Evolutionary conservation across 2,329 filamentous ascomycete genomes (phyloP), one percentile per base, ranked within the genome.

Genomic region (Colletotrichum sp.): DNA sequence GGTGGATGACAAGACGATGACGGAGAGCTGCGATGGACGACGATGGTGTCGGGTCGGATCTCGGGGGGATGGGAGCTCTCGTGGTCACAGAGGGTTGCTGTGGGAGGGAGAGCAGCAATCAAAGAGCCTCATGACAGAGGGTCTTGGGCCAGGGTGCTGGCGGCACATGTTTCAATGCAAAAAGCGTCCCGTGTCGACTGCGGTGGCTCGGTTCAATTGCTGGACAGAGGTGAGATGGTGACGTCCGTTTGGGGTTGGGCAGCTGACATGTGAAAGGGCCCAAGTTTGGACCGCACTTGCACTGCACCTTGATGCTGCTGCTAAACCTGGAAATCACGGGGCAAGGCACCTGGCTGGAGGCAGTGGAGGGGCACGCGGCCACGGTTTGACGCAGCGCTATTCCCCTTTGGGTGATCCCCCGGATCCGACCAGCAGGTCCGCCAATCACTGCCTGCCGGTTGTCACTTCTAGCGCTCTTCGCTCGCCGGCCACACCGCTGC

Each of bases 251-350:
- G 74, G 64, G 70, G 24, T 65, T 28, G 43, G 34, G 57, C 74
- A 76, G 70, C 74, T 76, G 74, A 76, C 74, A 76, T 76, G 74
- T 76, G 74, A 76, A 76, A 76, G 74, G 59, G 28, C 70, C 63
- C 67, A 57, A 26, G 34, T 48, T 32, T 26, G 3, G 59, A 39
- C 32, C 2, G 34, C 34, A 36, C 13, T 34, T 34, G n/a, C 34
- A 21, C 30, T 36, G 34, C 28, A 34, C 30, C 60, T 39, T 21
- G n/a, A 13, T n/a, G n/a, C n/a, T 48, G 39, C 39, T 43, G 43
- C 43, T 48, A 21, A 48, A 48, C 43, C n/a, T 52, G 43, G 61
- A 39, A 64, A 26, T 64, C 61, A 64, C 34, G 60, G 60, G 60
- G 60, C n/a, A 63, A 36, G 16, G 30, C 30, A 63, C 28, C 60